A percentile compares a stretch with the other conserved stretches of the same genome.
These are phyloP conservation scores for Leccinum disarticulatum DNA, from an alignment of 768 basidiomycete genomes.

Conservation along the genomic window DNA sequence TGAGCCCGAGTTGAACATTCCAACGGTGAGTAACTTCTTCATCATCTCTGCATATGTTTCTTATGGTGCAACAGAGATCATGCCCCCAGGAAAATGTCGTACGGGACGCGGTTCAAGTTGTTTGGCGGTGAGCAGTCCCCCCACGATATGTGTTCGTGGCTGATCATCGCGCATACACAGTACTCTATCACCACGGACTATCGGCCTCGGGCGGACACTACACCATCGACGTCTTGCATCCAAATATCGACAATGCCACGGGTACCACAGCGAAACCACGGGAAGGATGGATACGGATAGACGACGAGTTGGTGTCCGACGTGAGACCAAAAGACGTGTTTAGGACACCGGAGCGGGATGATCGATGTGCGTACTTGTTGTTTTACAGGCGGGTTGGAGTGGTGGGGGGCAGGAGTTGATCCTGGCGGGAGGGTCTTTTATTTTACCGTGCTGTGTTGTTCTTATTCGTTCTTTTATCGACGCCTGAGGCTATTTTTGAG, in stretches of 20 bases:
- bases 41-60: accelerated
- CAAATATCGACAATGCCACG: conserved; percentile 51
- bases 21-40: conserved; percentile 45
- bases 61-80: conserved; percentile 45
- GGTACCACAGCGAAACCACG: conserved; percentile 31
- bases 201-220: conserved; percentile 95
- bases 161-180: conserved; percentile 36
- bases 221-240: conserved; percentile 86
- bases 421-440: not conserved
- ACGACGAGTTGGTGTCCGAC: conserved; percentile 86
- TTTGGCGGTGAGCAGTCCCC: conserved; percentile 66
- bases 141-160: not conserved
- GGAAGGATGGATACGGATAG: conserved; percentile 89
- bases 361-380: conserved; percentile 82
- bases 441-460: not conserved
- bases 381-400: conserved; percentile 70
- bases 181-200: conserved; percentile 89
- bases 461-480: not conserved
- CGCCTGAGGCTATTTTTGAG: not conserved
- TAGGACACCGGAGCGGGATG: conserved; percentile 45
- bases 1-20: conserved; percentile 74
- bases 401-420: not conserved
- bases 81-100: conserved; percentile 52
- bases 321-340: conserved; percentile 74
- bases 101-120: conserved; percentile 66